phyloP scores from a whole-genome alignment of 257 asterid genomes.

The Galeopsis tetrahit region DNA sequence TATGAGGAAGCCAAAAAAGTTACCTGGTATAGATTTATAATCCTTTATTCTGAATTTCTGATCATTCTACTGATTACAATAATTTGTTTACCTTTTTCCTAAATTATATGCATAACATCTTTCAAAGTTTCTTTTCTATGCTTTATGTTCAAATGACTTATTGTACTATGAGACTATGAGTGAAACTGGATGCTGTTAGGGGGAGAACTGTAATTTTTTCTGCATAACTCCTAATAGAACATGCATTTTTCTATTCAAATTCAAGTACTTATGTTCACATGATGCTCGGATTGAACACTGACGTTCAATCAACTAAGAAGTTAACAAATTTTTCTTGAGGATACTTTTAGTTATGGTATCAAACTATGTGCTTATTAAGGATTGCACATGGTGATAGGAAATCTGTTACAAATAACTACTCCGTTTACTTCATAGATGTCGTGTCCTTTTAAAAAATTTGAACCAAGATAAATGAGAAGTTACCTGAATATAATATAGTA shows the following conservation, averaged over 20 bases:
- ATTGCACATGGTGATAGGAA: background rate
- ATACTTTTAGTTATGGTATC: background rate
- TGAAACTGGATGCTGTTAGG: background rate
- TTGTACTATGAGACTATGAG: conserved; percentile 4
- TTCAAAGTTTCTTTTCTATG: background rate
- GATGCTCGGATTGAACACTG: background rate
- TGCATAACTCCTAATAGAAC: background rate
- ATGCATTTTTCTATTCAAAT: background rate
- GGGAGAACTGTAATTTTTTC: conserved; percentile 2
- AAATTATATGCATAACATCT: conserved; percentile 3
- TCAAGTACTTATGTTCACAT: background rate
- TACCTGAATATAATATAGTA: background rate
- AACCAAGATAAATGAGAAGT: conserved; percentile 10
- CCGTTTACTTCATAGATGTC: background rate
- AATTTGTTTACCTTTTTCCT: conserved; percentile 19
- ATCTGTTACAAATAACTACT: background rate
- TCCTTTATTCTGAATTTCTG: background rate
- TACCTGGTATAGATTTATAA: conserved; percentile 65
- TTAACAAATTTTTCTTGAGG: background rate
- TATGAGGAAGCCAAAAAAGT: conserved; percentile 86
- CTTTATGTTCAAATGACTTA: conserved; percentile 3
- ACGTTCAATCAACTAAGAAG: background rate
- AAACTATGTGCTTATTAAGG: conserved; percentile 6
- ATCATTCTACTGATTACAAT: conserved; percentile 18
- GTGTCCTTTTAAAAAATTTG: background rate